A percentile compares a stretch with the other conserved stretches of the same genome.
Conservation (phyloP, 2,329 filamentous ascomycete species). For the Fusarium vanettenii region DNA sequence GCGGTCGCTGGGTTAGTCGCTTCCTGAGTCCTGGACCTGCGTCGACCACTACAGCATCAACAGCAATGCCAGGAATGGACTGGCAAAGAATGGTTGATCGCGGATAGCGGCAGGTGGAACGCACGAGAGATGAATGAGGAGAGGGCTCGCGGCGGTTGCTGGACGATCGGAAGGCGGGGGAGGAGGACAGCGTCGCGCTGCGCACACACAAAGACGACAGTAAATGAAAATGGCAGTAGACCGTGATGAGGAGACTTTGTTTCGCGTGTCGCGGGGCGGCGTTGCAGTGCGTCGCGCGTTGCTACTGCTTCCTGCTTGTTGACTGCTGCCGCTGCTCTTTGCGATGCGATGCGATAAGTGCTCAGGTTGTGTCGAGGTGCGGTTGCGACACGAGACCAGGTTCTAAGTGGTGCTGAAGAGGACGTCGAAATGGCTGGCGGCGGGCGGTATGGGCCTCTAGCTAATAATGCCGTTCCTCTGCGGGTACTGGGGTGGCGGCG, state of each 20-base stretch:
- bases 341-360: conserved; percentile 34
- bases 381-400: conserved; percentile 45
- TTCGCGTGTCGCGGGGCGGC: conserved; percentile 36
- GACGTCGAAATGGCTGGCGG: conserved; percentile 27
- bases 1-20: conserved; percentile 22
- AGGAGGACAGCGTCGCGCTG: conserved; percentile 37
- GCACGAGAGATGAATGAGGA: conserved; percentile 20
- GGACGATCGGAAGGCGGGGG: conserved; percentile 39
- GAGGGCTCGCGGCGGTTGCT: conserved; percentile 17
- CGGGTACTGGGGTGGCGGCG: conserved; percentile 24
- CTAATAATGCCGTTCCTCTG: conserved; percentile 40
- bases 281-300: conserved; percentile 34
- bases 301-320: conserved; percentile 28
- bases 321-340: conserved; percentile 29
- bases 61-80: conserved; percentile 4
- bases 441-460: conserved; percentile 37
- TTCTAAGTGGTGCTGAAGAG: conserved; percentile 39
- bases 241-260: conserved; percentile 20
- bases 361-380: conserved; percentile 40
- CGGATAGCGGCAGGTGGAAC: conserved; percentile 17
- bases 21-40: conserved; percentile 24
- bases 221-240: conserved; percentile 1
- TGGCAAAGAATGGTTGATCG: conserved; percentile 21
- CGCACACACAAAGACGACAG: conserved; percentile 10
- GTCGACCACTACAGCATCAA: conserved; percentile 22